Evolutionary conservation across 129 eudicot genomes (phyloP).

Genomic region (Sambucus nigra): DNA sequence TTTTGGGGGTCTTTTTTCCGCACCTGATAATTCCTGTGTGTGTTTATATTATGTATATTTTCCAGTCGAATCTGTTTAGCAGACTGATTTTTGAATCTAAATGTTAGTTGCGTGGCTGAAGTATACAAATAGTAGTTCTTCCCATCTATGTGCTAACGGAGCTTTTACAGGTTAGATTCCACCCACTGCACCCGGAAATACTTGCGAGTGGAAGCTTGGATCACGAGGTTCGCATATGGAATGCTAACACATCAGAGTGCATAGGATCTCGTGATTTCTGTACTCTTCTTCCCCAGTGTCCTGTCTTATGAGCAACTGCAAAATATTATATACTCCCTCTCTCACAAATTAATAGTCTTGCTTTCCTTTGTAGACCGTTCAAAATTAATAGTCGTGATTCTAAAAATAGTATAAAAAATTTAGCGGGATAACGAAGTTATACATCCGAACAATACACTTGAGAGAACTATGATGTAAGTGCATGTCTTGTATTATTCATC

Average conservation of each 20-base stretch:
- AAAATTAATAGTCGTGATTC: too few relatives aligned
- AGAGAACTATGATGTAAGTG: too few relatives aligned
- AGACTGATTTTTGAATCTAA: not conserved
- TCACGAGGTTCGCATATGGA: slow-evolving; percentile 74
- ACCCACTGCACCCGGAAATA: slow-evolving; percentile 49
- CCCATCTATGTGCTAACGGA: slow-evolving; percentile 3
- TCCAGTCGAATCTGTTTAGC: slow-evolving; percentile 3
- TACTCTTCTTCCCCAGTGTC: slow-evolving; percentile 21
- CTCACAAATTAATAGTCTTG: too few relatives aligned
- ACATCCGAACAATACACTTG: too few relatives aligned
- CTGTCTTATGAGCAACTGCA: slow-evolving; percentile 7
- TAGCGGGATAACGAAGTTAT: too few relatives aligned
- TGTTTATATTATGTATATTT: not conserved
- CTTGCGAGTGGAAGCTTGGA: slow-evolving; percentile 78
- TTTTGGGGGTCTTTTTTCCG: too few relatives aligned
- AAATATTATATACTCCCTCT: not conserved
- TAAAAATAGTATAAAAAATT: too few relatives aligned
- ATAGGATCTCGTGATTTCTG: slow-evolving; percentile 65
- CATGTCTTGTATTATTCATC: too few relatives aligned
- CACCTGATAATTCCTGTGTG: too few relatives aligned
- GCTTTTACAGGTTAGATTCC: slow-evolving; percentile 58
- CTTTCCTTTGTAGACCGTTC: too few relatives aligned
- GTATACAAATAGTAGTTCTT: not conserved
- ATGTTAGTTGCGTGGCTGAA: too few relatives aligned
- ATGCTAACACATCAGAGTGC: slow-evolving; percentile 59